Conservation (phyloP, 768 basidiomycete species). For the Harrya chromipes region DNA sequence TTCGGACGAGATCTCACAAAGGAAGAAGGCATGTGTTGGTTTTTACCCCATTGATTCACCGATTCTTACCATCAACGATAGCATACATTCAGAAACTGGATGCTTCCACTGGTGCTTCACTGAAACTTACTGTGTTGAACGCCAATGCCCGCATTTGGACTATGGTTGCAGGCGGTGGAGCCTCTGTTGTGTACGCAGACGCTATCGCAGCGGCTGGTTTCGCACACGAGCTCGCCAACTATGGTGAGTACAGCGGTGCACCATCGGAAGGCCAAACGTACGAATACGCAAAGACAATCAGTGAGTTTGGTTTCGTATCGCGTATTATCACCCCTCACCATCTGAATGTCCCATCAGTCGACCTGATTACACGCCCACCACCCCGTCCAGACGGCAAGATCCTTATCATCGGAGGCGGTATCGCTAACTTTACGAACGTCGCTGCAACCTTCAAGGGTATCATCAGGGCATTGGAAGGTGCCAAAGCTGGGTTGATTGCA, state of each 20-base stretch:
- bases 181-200: slow-evolving; percentile 65
- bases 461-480: slow-evolving; percentile 94
- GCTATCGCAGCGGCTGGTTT: slow-evolving; percentile 91
- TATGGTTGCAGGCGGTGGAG: slow-evolving; percentile 98
- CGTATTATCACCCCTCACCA: background rate
- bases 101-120: slow-evolving; percentile 93
- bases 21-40: slow-evolving; percentile 58
- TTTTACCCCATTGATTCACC: background rate
- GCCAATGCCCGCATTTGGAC: slow-evolving; percentile 97
- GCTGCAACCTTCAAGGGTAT: slow-evolving; percentile 99
- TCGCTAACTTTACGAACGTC: slow-evolving; percentile 99
- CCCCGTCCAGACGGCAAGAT: slow-evolving; percentile 89
- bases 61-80: slow-evolving; percentile 1
- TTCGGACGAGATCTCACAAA: slow-evolving; percentile 98
- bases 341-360: slow-evolving; percentile 47
- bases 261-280: slow-evolving; percentile 98
- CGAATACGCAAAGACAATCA: slow-evolving; percentile 98
- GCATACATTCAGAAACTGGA: slow-evolving; percentile 99
- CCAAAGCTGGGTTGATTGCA: slow-evolving; percentile 77
- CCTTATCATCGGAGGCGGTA: slow-evolving; percentile 99
- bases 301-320: slow-evolving; percentile 42
- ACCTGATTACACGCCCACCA: slow-evolving; percentile 89
- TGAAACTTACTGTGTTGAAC: slow-evolving; percentile 97
- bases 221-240: slow-evolving; percentile 97
- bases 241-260: slow-evolving; percentile 98